These are phyloP conservation scores for Byssochlamys sp. DNA, from an alignment of 2,329 filamentous ascomycete species.

Conservation along the genomic window DNA sequence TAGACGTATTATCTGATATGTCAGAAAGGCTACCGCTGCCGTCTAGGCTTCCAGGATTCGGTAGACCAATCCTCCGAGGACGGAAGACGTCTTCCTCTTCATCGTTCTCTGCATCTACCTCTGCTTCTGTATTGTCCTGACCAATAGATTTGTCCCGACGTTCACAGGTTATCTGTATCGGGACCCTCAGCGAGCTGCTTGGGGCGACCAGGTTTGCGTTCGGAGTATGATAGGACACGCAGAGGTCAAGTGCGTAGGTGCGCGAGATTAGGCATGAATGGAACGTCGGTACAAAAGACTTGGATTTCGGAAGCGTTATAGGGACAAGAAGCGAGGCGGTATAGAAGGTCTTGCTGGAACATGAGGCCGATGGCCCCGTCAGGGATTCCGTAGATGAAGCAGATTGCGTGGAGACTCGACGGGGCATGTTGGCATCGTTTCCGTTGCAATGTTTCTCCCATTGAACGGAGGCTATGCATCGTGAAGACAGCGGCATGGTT, in stretches of 20 bases:
- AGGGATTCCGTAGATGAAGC: conserved; percentile 20
- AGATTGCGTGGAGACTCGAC: conserved; percentile 20
- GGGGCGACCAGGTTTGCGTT: conserved; percentile 33
- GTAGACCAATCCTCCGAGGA: conserved; percentile 17
- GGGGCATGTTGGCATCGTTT: conserved; percentile 15
- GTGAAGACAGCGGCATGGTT: conserved; percentile 43
- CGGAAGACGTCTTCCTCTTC: conserved; percentile 20
- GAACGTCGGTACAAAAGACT: conserved; percentile 59
- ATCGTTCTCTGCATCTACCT: conserved; percentile 7
- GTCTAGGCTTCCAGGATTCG: conserved; percentile 3
- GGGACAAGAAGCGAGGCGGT: conserved; percentile 56
- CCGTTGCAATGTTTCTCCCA: conserved; percentile 43
- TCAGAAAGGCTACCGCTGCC: background rate
- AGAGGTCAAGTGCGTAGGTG: conserved; percentile 52
- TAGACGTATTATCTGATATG: background rate
- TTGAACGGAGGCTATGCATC: conserved; percentile 47
- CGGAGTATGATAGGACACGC: conserved; percentile 46
- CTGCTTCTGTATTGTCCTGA: background rate
- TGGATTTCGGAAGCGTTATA: conserved; percentile 50
- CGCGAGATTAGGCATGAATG: conserved; percentile 59
- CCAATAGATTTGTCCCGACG: background rate
- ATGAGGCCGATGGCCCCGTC: conserved; percentile 29
- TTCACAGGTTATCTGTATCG: conserved; percentile 32
- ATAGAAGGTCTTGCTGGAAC: conserved; percentile 45
- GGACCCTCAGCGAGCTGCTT: conserved; percentile 32